phyloP scores from a whole-genome alignment of 345 rosid genomes.

The Ailanthus altissimus region DNA sequence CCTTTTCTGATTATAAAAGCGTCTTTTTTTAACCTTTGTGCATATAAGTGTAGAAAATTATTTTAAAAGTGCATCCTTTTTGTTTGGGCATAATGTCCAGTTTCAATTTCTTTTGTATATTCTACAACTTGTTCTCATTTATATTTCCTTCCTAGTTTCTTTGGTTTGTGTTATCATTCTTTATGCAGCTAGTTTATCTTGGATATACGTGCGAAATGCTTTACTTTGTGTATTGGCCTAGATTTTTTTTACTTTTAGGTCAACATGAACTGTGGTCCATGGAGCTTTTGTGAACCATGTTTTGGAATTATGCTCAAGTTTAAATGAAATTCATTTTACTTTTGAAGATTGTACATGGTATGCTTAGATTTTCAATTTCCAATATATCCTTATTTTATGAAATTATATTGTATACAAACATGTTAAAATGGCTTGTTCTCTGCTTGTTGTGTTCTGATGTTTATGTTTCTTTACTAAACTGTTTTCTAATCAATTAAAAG shows the following conservation, averaged over 20 bases:
- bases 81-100: background rate
- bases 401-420: background rate
- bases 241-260: background rate
- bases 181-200: background rate
- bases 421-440: background rate
- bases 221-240: background rate
- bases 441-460: background rate
- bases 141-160: background rate
- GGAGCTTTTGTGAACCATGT: background rate
- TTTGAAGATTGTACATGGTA: background rate
- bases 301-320: background rate
- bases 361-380: background rate
- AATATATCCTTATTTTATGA: background rate
- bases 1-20: background rate
- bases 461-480: background rate
- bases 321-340: background rate
- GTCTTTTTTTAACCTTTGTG: background rate
- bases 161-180: background rate
- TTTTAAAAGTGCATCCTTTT: background rate
- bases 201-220: background rate
- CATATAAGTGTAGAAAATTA: background rate
- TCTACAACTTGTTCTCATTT: background rate
- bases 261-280: background rate
- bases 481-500: background rate
- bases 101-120: background rate